Evolutionary conservation across 1,284 basidiomycete species (phyloP).

Genomic region (Irpex sp.): DNA sequence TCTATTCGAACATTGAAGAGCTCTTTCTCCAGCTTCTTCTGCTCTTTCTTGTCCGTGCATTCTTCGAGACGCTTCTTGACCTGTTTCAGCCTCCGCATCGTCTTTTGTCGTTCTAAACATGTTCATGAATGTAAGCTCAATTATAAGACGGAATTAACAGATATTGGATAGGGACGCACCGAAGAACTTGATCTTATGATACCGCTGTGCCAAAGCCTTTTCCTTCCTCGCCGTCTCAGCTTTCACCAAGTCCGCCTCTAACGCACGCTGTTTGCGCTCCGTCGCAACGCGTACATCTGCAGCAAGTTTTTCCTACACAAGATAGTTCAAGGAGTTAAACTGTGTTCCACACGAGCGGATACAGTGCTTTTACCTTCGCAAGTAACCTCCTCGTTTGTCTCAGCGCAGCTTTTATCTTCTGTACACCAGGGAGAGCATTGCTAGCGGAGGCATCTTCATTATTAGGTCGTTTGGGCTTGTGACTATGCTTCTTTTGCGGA

Average conservation of each 20-base stretch:
- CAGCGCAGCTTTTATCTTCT: constrained; percentile 77
- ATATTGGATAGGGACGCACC: constrained; percentile 43
- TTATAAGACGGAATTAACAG: neutral
- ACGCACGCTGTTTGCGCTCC: constrained; percentile 68
- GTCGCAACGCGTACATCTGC: constrained; percentile 77
- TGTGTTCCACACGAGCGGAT: neutral
- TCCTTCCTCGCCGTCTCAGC: constrained; percentile 63
- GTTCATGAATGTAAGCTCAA: neutral
- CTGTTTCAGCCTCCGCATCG: constrained; percentile 68
- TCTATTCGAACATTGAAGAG: constrained; percentile 67
- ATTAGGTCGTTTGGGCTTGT: neutral
- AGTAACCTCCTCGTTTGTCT: constrained; percentile 78
- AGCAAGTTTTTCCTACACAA: constrained; percentile 63
- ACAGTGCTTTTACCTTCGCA: constrained; percentile 51
- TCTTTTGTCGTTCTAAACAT: constrained; percentile 73
- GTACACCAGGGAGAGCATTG: constrained; percentile 48
- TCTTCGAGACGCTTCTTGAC: constrained; percentile 44
- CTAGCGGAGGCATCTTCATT: neutral
- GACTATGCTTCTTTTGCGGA: neutral
- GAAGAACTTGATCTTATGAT: constrained; percentile 89
- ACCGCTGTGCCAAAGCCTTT: constrained; percentile 65
- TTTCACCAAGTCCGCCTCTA: constrained; percentile 72
- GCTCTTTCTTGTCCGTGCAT: constrained; percentile 29
- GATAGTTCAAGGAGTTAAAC: neutral
- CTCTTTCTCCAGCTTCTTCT: constrained; percentile 42